phyloP scores from a whole-genome alignment of 345 rosid species.

The Cardiospermum halicacabum region DNA sequence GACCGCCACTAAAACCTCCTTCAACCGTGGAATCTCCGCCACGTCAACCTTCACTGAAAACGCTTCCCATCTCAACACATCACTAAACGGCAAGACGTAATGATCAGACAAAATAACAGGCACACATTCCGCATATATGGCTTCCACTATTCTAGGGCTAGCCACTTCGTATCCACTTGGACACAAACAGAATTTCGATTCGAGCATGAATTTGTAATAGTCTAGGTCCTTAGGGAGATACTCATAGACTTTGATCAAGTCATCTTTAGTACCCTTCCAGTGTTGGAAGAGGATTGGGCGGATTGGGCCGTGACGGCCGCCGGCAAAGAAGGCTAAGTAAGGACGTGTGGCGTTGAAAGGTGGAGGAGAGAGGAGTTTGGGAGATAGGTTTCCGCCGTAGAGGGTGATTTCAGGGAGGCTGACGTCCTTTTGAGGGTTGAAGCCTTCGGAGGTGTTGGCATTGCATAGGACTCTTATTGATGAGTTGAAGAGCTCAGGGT shows the following conservation, averaged over 20 bases:
- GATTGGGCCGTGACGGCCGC: constrained; percentile 76
- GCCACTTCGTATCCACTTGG: constrained; percentile 96
- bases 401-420: constrained; percentile 76
- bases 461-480: constrained; percentile 88
- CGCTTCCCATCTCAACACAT: constrained; percentile 81
- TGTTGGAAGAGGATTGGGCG: constrained; percentile 56
- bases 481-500: constrained; percentile 40
- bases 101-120: constrained; percentile 74
- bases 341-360: constrained; percentile 36
- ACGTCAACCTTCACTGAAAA: constrained; percentile 58
- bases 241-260: constrained; percentile 45
- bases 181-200: constrained; percentile 79
- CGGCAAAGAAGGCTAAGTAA: constrained; percentile 72
- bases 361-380: constrained; percentile 42
- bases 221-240: constrained; percentile 64
- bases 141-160: constrained; percentile 84
- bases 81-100: constrained; percentile 77
- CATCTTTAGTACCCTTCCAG: constrained; percentile 66
- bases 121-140: constrained; percentile 75
- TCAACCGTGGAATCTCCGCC: constrained; percentile 62
- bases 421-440: constrained; percentile 68
- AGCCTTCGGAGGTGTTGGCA: constrained; percentile 92
- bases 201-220: constrained; percentile 62
- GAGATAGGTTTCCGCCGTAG: constrained; percentile 39
- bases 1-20: constrained; percentile 56